These are phyloP conservation scores for peach (Prunus persica) DNA, from an alignment of 306 rosid species.

Conservation along the genomic window Prunus_persica_NCBIv2 NC_034016.1:9935001-9935500, in stretches of 20 bases:
- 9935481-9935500: conserved; percentile 96
- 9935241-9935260: conserved; percentile 87
- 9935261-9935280: conserved; percentile 94
- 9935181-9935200: conserved; percentile 75
- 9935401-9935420: conserved; percentile 95
- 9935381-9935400: conserved; percentile 96
- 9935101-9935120: conserved; percentile 85
- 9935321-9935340: conserved; percentile 55
- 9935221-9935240: conserved; percentile 82
- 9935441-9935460: conserved; percentile 97
- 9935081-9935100: conserved; percentile 91
- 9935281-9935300: conserved; percentile 81
- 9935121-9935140: conserved; percentile 87
- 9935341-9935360: conserved; percentile 40
- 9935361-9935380: conserved; percentile 88
- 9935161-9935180: conserved; percentile 99
- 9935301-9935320: conserved; percentile 56
- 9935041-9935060: conserved; percentile 95
- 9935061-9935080: conserved; percentile 87
- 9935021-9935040: conserved; percentile 86
- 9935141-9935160: conserved; percentile 88
- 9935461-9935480: conserved; percentile 99
- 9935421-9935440: conserved; percentile 84
- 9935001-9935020: conserved; percentile 65
- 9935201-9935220: conserved; percentile 68